Conservation (phyloP, 495 filamentous ascomycete species). For the Penicillium mononematosum region DNA sequence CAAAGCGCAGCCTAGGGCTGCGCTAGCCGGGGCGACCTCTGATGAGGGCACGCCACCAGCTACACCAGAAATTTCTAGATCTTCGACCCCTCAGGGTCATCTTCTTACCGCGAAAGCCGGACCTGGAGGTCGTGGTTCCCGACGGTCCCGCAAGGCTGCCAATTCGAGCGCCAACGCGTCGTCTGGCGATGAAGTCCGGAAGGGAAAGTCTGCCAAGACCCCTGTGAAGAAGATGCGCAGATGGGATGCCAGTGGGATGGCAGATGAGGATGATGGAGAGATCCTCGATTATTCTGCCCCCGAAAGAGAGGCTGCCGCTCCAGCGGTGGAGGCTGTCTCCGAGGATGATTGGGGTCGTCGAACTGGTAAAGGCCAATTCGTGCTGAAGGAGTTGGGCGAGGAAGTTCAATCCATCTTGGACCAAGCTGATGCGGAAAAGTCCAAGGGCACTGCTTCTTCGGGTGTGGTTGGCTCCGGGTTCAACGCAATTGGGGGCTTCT, state of each 20-base stretch:
- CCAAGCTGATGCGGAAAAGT: constrained; percentile 64
- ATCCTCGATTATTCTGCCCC: constrained; percentile 82
- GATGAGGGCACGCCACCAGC: constrained; percentile 59
- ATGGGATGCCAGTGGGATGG: constrained; percentile 88
- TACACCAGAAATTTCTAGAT: constrained; percentile 77
- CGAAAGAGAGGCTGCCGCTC: constrained; percentile 50
- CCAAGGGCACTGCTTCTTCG: constrained; percentile 43
- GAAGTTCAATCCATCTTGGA: constrained; percentile 88
- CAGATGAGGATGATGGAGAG: constrained; percentile 78
- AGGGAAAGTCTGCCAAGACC: constrained; percentile 55
- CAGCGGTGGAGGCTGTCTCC: constrained; percentile 68
- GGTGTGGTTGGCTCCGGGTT: constrained; percentile 76
- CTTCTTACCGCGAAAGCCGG: constrained; percentile 70
- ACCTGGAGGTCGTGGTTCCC: constrained; percentile 71
- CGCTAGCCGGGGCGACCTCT: constrained; percentile 44
- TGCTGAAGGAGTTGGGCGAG: constrained; percentile 88
- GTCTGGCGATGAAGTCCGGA: constrained; percentile 76
- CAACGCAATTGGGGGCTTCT: constrained; percentile 77
- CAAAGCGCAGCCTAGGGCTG: constrained; percentile 50
- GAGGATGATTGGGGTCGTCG: constrained; percentile 77
- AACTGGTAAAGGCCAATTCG: constrained; percentile 86
- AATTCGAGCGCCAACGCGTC: constrained; percentile 65
- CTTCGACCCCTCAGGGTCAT: constrained; percentile 67
- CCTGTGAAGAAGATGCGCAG: constrained; percentile 77
- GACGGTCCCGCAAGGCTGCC: constrained; percentile 77